These are phyloP conservation scores for Fusarium succisae DNA, from an alignment of 2,329 filamentous ascomycete species.

Conservation along the genomic window DNA sequence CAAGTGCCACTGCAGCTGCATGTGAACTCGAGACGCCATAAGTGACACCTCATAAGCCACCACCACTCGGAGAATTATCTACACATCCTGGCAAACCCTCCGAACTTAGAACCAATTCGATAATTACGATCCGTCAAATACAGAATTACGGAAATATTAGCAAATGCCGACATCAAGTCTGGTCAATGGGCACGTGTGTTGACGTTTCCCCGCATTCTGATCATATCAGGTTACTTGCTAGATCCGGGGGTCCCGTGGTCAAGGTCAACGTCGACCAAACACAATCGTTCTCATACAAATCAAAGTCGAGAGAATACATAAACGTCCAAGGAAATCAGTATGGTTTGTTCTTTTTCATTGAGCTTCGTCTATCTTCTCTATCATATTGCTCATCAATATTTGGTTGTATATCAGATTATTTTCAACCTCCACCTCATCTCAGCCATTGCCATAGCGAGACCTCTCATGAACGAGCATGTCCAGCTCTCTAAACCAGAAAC, in stretches of 20 bases:
- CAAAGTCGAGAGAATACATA: neutral
- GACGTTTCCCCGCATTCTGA: conserved; percentile 27
- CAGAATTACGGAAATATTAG: conserved; percentile 2
- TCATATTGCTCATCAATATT: conserved; percentile 26
- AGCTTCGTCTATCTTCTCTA: conserved; percentile 34
- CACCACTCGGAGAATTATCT: neutral
- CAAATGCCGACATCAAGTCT: neutral
- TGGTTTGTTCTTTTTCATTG: conserved; percentile 26
- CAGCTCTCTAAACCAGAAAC: conserved; percentile 15
- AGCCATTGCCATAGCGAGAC: conserved; percentile 9
- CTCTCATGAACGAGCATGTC: conserved; percentile 3
- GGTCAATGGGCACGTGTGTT: conserved; percentile 20
- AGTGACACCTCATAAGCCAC: neutral
- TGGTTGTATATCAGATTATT: conserved; percentile 15
- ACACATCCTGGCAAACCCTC: neutral
- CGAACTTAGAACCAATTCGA: neutral
- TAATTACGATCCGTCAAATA: neutral
- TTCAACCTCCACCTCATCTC: conserved; percentile 14
- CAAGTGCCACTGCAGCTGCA: neutral
- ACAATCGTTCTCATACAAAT: conserved; percentile 3
- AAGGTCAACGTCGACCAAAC: neutral
- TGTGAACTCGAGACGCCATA: neutral
- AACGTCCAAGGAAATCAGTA: conserved; percentile 7
- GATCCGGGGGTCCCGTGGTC: conserved; percentile 14
- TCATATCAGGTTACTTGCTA: conserved; percentile 4